Evolutionary conservation across 139 green algal species (phyloP).

Genomic region (Chlorella sp.): DNA sequence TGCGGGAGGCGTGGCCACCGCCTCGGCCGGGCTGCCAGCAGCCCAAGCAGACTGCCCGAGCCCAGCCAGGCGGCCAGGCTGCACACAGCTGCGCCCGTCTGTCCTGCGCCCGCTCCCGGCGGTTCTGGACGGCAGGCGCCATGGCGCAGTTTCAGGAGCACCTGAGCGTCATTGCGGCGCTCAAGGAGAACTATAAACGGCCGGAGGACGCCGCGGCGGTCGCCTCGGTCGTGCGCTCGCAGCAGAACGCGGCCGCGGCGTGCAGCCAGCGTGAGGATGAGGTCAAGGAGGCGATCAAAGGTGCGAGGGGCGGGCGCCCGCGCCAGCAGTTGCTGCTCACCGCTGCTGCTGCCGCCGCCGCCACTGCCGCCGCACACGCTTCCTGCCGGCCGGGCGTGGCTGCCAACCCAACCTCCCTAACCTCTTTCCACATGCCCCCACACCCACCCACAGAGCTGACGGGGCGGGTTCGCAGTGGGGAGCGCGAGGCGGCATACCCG

Average conservation of each 20-base stretch:
- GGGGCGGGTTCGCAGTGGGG: not conserved
- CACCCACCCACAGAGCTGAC: conserved; percentile 28
- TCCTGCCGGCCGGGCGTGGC: no score
- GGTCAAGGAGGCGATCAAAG: conserved; percentile 40
- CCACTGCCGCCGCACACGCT: no score
- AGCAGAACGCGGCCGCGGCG: conserved; percentile 31
- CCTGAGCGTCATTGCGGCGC: conserved; percentile 41
- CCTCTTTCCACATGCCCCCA: not conserved
- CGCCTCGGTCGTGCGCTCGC: conserved; percentile 2
- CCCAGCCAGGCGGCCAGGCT: no score
- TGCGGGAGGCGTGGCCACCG: no score
- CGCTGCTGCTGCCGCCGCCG: not conserved
- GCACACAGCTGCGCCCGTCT: no score
- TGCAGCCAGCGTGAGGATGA: conserved; percentile 31
- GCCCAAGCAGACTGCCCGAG: no score
- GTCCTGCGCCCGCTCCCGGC: no score
- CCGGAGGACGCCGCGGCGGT: conserved; percentile 33
- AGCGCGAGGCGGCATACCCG: conserved; percentile 34
- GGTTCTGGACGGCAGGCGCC: no score
- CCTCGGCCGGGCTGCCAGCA: no score
- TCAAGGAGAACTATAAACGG: conserved; percentile 48
- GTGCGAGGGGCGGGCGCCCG: not conserved
- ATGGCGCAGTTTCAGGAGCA: conserved; percentile 43
- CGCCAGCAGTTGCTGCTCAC: not conserved
- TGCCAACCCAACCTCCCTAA: not conserved